Base-by-base conservation (phyloP, 805 yeast genomes). In the Komagataella ulmi region DNA sequence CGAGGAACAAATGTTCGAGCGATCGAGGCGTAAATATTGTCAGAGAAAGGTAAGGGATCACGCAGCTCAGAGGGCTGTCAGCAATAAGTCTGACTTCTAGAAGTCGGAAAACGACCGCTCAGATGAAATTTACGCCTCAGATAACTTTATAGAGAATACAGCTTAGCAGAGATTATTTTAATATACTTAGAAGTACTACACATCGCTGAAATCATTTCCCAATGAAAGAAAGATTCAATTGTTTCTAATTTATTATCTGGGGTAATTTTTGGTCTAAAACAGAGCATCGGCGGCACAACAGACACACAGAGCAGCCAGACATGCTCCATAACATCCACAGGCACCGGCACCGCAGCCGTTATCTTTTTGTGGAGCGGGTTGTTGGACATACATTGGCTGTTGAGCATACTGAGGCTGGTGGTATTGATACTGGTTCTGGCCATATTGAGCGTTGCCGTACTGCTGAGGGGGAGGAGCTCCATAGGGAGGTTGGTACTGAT, bases 331-430 rank as follows among this genome's bases (percentile, higher is more conserved):
- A 51, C 67, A 65, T 7, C 68, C 64, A 49, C 59, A 59, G 10
- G 57, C 55, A 8, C 53, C 54, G 8, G 52, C 30, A 21, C 52
- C 50, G 24, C 24, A 30, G 40, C 40, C 40, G 6, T 50, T 46
- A 5, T 48, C 51, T 48, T 53, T 55, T 30, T 54, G 58, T 3
- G 61, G 66, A 21, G 47, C 30, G 17, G 57, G 61, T 46, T 54
- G 56, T 51, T 65, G 68, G 54, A 24, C 47, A 45, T 65, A 65
- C 52, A 64, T 59, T 14, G 69, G 69, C 52, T 65, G 69, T 30
- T 30, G 40, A 30, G 40, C 40, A 10, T 30, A 30, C 19, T 58
- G 69, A 52, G 64, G 68, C 53, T 64, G 69, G 56, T 64, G 62
- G 60, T 62, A 57, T 47, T 58, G 57, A 52, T 54, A 60, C 21